Conservation (phyloP, 2,329 filamentous ascomycete genomes). For the Cordyceps farinosa region DNA sequence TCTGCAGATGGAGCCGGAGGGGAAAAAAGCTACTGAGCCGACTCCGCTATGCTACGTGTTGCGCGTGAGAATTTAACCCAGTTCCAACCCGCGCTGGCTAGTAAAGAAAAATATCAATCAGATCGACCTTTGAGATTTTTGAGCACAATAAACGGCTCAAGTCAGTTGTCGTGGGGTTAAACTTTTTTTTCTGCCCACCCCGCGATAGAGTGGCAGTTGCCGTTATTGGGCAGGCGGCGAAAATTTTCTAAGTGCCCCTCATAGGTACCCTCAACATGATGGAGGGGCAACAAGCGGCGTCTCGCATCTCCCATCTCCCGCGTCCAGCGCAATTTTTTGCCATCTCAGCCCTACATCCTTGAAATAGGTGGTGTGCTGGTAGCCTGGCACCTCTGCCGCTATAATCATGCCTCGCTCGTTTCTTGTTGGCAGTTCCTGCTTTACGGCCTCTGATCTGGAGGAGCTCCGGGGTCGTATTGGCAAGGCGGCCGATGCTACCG, state of each 20-base stretch:
- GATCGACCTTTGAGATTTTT: not conserved
- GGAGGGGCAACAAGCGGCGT: slow-evolving; percentile 4
- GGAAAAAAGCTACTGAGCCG: slow-evolving; percentile 4
- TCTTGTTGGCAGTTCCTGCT: slow-evolving; percentile 47
- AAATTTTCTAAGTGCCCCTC: slow-evolving; percentile 14
- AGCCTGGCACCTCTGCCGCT: slow-evolving; percentile 13
- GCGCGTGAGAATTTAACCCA: not conserved
- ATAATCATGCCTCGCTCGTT: slow-evolving; percentile 34
- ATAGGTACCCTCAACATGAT: slow-evolving; percentile 3
- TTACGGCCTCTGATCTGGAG: slow-evolving; percentile 42
- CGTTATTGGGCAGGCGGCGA: slow-evolving; percentile 9
- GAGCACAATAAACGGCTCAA: not conserved
- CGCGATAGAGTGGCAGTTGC: slow-evolving; percentile 6
- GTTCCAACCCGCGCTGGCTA: not conserved
- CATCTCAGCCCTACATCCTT: slow-evolving; percentile 8
- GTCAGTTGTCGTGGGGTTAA: slow-evolving; percentile 2
- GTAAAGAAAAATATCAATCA: not conserved
- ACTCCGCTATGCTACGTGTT: slow-evolving; percentile 4
- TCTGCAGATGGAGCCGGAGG: slow-evolving; percentile 11
- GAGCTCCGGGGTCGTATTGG: slow-evolving; percentile 45
- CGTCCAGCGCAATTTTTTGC: slow-evolving; percentile 9
- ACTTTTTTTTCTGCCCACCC: slow-evolving; percentile 13
- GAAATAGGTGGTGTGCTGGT: slow-evolving; percentile 13
- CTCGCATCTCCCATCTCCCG: slow-evolving; percentile 2
- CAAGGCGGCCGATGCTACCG: slow-evolving; percentile 40